Conservation (phyloP, 164 flowering plant genomes). For the Tetracentron sinense region DNA sequence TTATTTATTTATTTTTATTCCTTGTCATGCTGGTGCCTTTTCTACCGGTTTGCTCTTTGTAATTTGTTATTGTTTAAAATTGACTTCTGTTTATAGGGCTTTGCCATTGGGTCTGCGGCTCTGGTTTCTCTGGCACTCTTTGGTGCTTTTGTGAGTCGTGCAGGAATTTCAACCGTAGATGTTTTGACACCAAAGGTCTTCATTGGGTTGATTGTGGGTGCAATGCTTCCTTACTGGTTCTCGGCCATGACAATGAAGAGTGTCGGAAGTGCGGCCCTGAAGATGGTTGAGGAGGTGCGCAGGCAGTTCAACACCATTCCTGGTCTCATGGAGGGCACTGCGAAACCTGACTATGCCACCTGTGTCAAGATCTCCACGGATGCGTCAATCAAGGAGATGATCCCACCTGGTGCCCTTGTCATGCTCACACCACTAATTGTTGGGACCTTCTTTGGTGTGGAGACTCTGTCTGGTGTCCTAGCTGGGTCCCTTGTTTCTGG, state of each 20-base stretch:
- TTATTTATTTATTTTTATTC: background rate
- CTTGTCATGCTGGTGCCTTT: background rate
- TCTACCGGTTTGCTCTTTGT: background rate
- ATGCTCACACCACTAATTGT: constrained; percentile 35
- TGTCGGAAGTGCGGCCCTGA: constrained; percentile 35
- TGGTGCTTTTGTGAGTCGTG: constrained; percentile 34
- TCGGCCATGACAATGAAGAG: constrained; percentile 40
- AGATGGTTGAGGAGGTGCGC: constrained; percentile 37
- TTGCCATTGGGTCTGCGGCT: constrained; percentile 34
- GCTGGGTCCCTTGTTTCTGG: constrained; percentile 34
- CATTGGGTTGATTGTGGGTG: constrained; percentile 30
- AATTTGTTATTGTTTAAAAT: too few relatives aligned
- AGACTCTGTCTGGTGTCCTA: constrained; percentile 31
- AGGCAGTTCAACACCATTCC: constrained; percentile 36
- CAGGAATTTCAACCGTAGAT: constrained; percentile 25
- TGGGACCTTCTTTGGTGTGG: constrained; percentile 32
- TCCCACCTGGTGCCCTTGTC: constrained; percentile 35
- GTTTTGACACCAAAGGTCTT: constrained; percentile 31
- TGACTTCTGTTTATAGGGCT: constrained; percentile 17
- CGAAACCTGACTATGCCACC: constrained; percentile 36
- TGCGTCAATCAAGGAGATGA: constrained; percentile 35
- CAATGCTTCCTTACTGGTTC: constrained; percentile 39
- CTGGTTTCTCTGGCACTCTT: constrained; percentile 32
- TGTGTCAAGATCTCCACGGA: constrained; percentile 37
- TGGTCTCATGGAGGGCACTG: constrained; percentile 31